phyloP scores from a whole-genome alignment of 106 monocot genomes.

The Narthecium ossifragum region DNA sequence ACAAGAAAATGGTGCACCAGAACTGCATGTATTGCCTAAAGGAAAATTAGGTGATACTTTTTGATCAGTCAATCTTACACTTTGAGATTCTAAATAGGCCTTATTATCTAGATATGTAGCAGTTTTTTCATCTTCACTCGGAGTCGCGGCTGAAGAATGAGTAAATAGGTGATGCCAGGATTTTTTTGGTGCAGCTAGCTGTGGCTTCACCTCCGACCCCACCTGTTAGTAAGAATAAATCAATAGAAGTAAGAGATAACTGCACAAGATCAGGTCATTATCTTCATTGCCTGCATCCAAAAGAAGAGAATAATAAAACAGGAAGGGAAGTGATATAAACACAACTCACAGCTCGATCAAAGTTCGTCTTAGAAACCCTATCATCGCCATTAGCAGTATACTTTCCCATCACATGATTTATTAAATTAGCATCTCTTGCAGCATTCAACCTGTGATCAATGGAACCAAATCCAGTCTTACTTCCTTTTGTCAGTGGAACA shows the following conservation, averaged over 20 bases:
- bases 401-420: slow-evolving; percentile 24
- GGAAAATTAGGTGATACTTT: slow-evolving; percentile 14
- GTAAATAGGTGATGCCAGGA: slow-evolving; percentile 92
- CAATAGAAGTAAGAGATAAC: neutral
- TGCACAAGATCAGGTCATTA: neutral
- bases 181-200: slow-evolving; percentile 40
- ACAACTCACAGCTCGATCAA: slow-evolving; percentile 54
- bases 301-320: neutral
- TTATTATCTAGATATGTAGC: slow-evolving; percentile 9
- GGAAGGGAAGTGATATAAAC: slow-evolving; percentile 3
- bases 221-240: slow-evolving; percentile 24
- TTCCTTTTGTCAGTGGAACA: slow-evolving; percentile 32
- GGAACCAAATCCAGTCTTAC: slow-evolving; percentile 21
- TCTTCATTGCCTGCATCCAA: neutral
- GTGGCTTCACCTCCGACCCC: slow-evolving; percentile 26
- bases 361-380: slow-evolving; percentile 16
- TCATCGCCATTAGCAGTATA: slow-evolving; percentile 32
- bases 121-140: slow-evolving; percentile 31
- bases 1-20: slow-evolving; percentile 11
- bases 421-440: slow-evolving; percentile 29
- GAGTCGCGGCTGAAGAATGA: slow-evolving; percentile 57
- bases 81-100: slow-evolving; percentile 22
- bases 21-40: slow-evolving; percentile 26
- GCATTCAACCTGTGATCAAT: slow-evolving; percentile 19
- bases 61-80: slow-evolving; percentile 23